A percentile compares a stretch with the other conserved stretches of the same genome.
Conservation (phyloP, 768 basidiomycete species). For the Leccinum variicolor region DNA sequence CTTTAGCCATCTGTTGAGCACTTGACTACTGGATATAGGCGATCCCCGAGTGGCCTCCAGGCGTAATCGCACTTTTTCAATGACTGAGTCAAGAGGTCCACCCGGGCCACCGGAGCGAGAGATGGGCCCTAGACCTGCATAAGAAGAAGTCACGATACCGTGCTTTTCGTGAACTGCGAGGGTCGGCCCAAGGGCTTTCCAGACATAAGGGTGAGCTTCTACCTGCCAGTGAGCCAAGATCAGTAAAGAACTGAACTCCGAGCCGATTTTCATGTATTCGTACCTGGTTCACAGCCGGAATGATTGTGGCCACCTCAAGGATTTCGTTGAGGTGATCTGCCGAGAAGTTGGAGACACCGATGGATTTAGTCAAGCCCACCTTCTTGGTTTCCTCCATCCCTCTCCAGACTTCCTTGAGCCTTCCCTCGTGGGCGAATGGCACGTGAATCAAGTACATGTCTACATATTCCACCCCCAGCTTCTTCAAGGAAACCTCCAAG, state of each 20-base stretch:
- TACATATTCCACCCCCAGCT: slow-evolving; percentile 52
- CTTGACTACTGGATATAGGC: slow-evolving; percentile 28
- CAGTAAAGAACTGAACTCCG: slow-evolving; percentile 22
- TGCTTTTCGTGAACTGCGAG: slow-evolving; percentile 34
- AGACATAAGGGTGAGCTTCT: slow-evolving; percentile 54
- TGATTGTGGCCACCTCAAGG: slow-evolving; percentile 40
- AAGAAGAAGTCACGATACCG: slow-evolving; percentile 39
- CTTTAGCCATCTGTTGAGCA: slow-evolving; percentile 28
- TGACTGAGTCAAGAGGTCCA: slow-evolving; percentile 40
- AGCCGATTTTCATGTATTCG: slow-evolving; percentile 38
- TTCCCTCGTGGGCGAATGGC: slow-evolving; percentile 37
- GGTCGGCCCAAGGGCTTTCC: slow-evolving; percentile 37
- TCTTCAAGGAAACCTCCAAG: slow-evolving; percentile 49
- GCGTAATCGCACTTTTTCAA: slow-evolving; percentile 33
- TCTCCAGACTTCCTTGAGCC: slow-evolving; percentile 52
- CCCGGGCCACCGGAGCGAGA: slow-evolving; percentile 35
- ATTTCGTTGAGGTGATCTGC: slow-evolving; percentile 41
- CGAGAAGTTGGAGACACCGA: slow-evolving; percentile 58
- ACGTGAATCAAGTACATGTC: slow-evolving; percentile 65
- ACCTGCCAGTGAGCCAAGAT: slow-evolving; percentile 36
- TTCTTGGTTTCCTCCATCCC: slow-evolving; percentile 55
- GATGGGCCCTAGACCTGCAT: slow-evolving; percentile 39
- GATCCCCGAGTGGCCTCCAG: slow-evolving; percentile 23
- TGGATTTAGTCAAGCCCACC: slow-evolving; percentile 38
- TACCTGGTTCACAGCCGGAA: slow-evolving; percentile 56